Base-by-base conservation (phyloP, 2,329 filamentous ascomycete species). In the Ceratocystis colombiana region DNA sequence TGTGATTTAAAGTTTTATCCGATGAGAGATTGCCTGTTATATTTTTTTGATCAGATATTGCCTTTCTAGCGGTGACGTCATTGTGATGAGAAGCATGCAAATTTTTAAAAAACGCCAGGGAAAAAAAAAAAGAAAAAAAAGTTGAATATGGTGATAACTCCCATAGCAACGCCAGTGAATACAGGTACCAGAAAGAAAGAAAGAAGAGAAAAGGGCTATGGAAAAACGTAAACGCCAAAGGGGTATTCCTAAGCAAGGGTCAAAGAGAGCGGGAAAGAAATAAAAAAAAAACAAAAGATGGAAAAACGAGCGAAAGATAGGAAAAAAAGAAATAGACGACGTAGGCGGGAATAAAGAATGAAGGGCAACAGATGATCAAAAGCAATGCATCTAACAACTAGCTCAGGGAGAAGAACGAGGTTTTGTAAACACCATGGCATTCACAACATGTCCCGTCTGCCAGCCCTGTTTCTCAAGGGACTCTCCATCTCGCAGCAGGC, bases 371-470 rank as follows among this genome's bases (percentile, higher is more conserved):
- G 7, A 28, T 33, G 41, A 30, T 12, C 20, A 46, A 22, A 22
- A 3, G 45, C n/a, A 15, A 2, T n/a, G 6, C 37, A 4, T 15
- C 3, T 12, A 41, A 41, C 37, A 41, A 15, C 37, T 4, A 3
- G 44, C 17, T 48, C 17, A 46, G 20, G 12, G 7, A 48, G 17
- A 22, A 48, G 44, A 20, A 48, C 1, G 10, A 5, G n/a, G 33
- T 48, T 66, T 66, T n/a, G 64, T 44, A 15, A 83, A 86, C 64
- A 94, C 83, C 67, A 94, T 78, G 25, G 87, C 90, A 73, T 92
- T 94, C 65, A 96, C 77, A 44, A 94, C 79, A 72, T 94, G 82
- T 45, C 85, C 88, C 68, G 82, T 80, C 71, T 85, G 83, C 88
- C 89, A 96, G 62, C 88, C 88, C 71, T 94, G 88, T 2, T 82